Conservation (phyloP, 1,139 yeast genomes). For the Zygosaccharomyces pseudobailii region DNA sequence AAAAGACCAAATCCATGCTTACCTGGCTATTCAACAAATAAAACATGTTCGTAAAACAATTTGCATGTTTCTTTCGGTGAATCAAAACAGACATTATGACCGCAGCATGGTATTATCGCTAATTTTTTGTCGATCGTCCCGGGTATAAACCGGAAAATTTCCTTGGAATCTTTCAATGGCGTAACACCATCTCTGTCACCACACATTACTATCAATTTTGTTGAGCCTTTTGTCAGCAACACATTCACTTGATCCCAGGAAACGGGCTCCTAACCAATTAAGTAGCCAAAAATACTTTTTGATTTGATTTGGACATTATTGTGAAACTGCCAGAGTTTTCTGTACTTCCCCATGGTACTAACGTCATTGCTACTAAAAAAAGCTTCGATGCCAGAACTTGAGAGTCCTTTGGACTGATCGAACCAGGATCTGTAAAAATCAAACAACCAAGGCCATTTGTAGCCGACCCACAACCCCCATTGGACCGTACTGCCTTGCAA, state of each 20-base stretch:
- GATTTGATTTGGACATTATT: conserved; percentile 29
- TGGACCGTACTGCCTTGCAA: conserved; percentile 16
- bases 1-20: no score
- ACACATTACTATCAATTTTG: conserved; percentile 13
- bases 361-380: conserved; percentile 23
- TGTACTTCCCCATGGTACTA: conserved; percentile 13
- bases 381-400: conserved; percentile 30
- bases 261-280: conserved; percentile 30
- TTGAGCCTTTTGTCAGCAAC: background rate
- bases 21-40: background rate
- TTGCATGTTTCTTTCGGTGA: conserved; percentile 13
- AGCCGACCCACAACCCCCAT: conserved; percentile 14
- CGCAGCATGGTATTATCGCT: conserved; percentile 15
- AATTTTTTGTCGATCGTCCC: conserved; percentile 9
- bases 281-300: conserved; percentile 25
- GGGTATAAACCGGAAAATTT: conserved; percentile 9
- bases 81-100: conserved; percentile 25
- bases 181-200: conserved; percentile 22
- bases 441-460: conserved; percentile 23
- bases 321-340: conserved; percentile 29
- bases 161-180: conserved; percentile 11
- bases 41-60: conserved; percentile 8
- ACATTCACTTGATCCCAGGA: conserved; percentile 19
- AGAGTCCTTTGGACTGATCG: conserved; percentile 30
- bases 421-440: conserved; percentile 28